Base-by-base conservation (phyloP, 2,329 filamentous ascomycete species). In the Phyllosticta citribraziliensis region DNA sequence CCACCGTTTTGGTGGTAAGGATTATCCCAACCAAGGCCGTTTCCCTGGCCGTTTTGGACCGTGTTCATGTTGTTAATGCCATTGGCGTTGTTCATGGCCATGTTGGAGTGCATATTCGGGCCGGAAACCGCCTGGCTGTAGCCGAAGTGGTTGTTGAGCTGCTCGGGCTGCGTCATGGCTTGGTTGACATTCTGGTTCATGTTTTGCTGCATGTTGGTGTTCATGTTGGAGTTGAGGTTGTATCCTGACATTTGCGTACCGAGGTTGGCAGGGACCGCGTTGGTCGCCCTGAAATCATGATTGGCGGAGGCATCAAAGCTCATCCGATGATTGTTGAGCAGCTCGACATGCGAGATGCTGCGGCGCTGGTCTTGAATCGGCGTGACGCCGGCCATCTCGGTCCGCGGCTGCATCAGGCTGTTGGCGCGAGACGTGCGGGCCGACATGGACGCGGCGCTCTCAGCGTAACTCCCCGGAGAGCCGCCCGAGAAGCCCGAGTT, bases 381-480 rank as follows among this genome's bases (percentile, higher is more conserved):
- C 24, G 70, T 69, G 12, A 72, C 70, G 58, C 66, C 72, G 53
- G 56, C 50, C 25, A 63, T 56, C 22, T 55, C 40, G 54, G 55
- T 61, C 12, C 59, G 67, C 19, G 76, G 76, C 17, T 73, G 74
- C 61, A 79, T 78, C 65, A 80, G 66, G 68, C 77, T 79, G 70
- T 79, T 80, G 22, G 78, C 77, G 57, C 78, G 70, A 58, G 78
- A 80, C 6, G 77, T 77, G 25, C 78, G 72, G 57, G 74, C 75
- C 56, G 78, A 80, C 68, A 79, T 73, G 17, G 74, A 72, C 10
- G 73, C 70, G 47, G 75, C 66, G 55, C 68, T 71, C 30, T 73
- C 72, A n/a, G 66, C 68, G 61, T 74, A 75, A 12, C 52, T 56
- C 20, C 67, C 66, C 14, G 62, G 62, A 1, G 59, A 56, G 54